Conservation (phyloP, 106 monocot species). For the Gastrodia elata region DNA sequence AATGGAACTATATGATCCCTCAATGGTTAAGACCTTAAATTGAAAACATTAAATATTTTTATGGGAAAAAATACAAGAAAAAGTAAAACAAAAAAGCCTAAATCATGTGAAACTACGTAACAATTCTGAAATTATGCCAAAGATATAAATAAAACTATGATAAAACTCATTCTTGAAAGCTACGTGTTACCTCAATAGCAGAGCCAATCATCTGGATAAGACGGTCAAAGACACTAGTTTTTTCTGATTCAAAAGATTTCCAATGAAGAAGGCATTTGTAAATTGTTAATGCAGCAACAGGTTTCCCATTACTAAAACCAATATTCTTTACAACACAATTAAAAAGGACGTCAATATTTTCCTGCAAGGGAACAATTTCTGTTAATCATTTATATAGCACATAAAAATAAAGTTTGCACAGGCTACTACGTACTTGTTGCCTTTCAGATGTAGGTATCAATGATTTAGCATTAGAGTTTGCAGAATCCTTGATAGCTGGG, state of each 20-base stretch:
- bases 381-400: background rate
- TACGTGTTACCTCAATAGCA: conserved; percentile 74
- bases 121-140: background rate
- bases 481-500: conserved; percentile 39
- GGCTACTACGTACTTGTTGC: conserved; percentile 49
- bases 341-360: conserved; percentile 70
- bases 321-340: conserved; percentile 64
- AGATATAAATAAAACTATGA: background rate
- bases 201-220: conserved; percentile 90
- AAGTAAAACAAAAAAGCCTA: background rate
- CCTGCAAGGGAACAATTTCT: conserved; percentile 36
- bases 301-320: conserved; percentile 77
- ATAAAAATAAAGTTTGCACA: background rate
- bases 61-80: background rate
- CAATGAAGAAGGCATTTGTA: conserved; percentile 95
- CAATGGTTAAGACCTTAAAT: background rate
- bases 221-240: conserved; percentile 88
- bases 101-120: background rate
- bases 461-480: conserved; percentile 44
- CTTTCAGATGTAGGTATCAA: conserved; percentile 58
- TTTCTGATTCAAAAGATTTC: conserved; percentile 96
- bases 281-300: conserved; percentile 82
- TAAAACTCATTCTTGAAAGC: background rate
- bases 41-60: background rate
- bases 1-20: background rate